Evolutionary conservation across 2,329 filamentous ascomycete genomes (phyloP).

Genomic region (Sporothrix sp.): DNA sequence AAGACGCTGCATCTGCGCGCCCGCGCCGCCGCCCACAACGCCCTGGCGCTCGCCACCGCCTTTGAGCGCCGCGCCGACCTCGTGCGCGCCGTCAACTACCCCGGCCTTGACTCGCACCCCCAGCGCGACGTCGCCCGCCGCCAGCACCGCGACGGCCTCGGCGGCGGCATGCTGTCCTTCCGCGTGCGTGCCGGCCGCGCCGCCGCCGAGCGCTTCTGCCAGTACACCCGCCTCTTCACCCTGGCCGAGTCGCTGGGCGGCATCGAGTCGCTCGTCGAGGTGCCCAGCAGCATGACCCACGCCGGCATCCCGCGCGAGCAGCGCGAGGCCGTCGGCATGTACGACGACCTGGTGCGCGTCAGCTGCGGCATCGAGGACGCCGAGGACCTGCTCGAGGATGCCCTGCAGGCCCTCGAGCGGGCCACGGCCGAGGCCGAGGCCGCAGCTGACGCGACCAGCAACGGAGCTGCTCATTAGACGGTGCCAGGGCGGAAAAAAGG

Average conservation of each 20-base stretch:
- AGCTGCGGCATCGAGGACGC: slow-evolving; percentile 92
- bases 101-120: slow-evolving; percentile 77
- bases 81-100: slow-evolving; percentile 79
- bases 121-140: slow-evolving; percentile 75
- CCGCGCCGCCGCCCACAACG: slow-evolving; percentile 74
- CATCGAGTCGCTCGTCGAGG: slow-evolving; percentile 83
- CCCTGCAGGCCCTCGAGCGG: slow-evolving; percentile 64
- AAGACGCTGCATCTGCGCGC: slow-evolving; percentile 95
- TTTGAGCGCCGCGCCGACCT: slow-evolving; percentile 75
- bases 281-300: slow-evolving; percentile 95
- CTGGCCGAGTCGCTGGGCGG: slow-evolving; percentile 83
- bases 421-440: slow-evolving; percentile 39
- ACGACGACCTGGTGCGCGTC: slow-evolving; percentile 84
- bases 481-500: neutral
- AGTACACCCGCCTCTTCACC: slow-evolving; percentile 80
- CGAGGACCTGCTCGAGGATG: slow-evolving; percentile 72
- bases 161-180: slow-evolving; percentile 96
- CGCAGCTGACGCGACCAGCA: neutral
- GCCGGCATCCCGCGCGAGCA: slow-evolving; percentile 86
- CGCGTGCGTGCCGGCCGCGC: slow-evolving; percentile 76
- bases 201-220: slow-evolving; percentile 88
- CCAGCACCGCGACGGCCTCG: slow-evolving; percentile 90
- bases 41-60: slow-evolving; percentile 62
- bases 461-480: neutral
- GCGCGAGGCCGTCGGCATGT: slow-evolving; percentile 86